Base-by-base conservation (phyloP, 352 stramenopile genomes). In the Globisporangium recalcitrans region DNA sequence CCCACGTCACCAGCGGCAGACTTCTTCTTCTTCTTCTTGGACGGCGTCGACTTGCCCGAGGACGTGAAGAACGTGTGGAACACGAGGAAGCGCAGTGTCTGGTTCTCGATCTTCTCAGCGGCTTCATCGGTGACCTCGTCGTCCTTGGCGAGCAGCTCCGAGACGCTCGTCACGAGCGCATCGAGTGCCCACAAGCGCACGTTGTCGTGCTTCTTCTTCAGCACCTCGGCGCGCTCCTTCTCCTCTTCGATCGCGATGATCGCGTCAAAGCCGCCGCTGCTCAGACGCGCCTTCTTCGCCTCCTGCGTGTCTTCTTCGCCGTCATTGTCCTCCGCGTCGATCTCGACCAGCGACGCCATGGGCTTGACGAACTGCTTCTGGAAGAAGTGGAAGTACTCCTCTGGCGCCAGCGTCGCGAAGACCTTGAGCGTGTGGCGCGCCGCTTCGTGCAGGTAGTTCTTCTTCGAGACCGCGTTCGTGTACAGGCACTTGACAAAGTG, bases 401-500 rank as follows among this genome's bases (percentile, higher is more conserved):
- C 57, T 13, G 78, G 81, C 1, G 78, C 71, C 9, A 67, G 70
- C 4, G 69, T 51, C 0, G 72, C 77, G 42, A 95, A 91, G 0
- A 64, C 72, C 56, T 88, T 78, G 42, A 95, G 63, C 42, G 72
- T 85, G 65, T 90, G 79, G 53, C 76, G 73, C 22, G 84, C 86
- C 44, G 86, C 86, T 22, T 87, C 84, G 64, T 95, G 82, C 51
- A 95, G 65, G 58, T 91, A 91, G 62, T 87, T 93, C 64, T 85
- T 90, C 68, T 86, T 88, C 47, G 77, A 77, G 3, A 89, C 76
- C 42, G 79, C 75, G 61, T 95, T 95, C 61, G 85, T 88, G 72
- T 87, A 91, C 27, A 95, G 67, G 32, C 82, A 90, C 71, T 84
- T 90, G 72, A 95, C 81, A 11, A 95, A 77, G 32, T 82, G 77